Evolutionary conservation across 202 grass and related monocot genomes (phyloP).

Genomic region (Brachypodium distachyon): DNA sequence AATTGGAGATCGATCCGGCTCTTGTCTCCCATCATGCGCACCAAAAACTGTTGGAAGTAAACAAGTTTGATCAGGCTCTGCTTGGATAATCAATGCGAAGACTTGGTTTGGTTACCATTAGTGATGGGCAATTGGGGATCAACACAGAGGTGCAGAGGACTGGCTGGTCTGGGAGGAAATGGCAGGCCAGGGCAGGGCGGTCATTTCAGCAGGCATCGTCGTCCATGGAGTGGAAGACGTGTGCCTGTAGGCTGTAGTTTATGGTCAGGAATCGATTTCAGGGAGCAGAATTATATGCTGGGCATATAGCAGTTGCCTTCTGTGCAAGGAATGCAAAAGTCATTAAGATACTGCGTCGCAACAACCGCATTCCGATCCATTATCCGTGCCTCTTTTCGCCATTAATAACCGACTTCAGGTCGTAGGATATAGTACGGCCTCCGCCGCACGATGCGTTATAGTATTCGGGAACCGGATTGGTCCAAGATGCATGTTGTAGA

Average conservation of each 20-base stretch:
- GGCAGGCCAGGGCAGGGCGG: not conserved
- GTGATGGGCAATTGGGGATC: not conserved
- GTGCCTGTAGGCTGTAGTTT: not conserved
- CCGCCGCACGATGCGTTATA: not conserved
- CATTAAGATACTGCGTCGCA: not conserved
- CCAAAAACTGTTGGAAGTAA: not conserved
- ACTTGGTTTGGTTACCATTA: not conserved
- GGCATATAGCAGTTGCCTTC: not conserved
- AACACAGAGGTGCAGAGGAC: no score
- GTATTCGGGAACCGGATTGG: no score
- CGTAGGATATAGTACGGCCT: no score
- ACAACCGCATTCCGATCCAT: no score
- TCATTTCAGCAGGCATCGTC: not conserved
- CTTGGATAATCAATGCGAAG: not conserved
- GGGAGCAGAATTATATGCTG: not conserved
- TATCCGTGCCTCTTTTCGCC: no score
- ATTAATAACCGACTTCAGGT: no score
- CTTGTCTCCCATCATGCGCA: not conserved
- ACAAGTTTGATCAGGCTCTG: not conserved
- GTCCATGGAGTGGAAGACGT: not conserved
- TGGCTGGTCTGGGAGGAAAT: not conserved
- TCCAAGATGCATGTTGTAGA: not conserved
- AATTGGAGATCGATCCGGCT: not conserved
- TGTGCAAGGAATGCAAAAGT: not conserved
- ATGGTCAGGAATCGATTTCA: not conserved